Base-by-base conservation (phyloP, 108 stramenopile genomes). In the Skeletonema grethae region DNA sequence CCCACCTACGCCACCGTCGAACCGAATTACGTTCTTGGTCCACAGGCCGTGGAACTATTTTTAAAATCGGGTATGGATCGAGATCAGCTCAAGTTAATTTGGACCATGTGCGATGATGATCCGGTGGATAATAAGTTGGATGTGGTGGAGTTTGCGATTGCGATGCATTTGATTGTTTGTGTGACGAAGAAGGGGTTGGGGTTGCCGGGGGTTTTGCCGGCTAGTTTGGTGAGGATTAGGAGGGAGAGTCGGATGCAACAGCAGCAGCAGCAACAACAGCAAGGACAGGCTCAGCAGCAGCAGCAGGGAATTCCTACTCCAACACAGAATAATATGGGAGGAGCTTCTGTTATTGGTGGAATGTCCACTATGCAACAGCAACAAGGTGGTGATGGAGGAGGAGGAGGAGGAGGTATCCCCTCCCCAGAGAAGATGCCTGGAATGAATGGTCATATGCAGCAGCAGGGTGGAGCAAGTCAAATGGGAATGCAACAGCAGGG, bases 131-230 rank as follows among this genome's bases (percentile, higher is more conserved):
- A 96, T 75, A 87, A 90, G 38, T 85, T 95, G 78, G 93, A 91
- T 69, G 76, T 69, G 57, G 48, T 89, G 38, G 97, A 97, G 67
- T 98, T 98, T 78, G 94, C 90, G 65, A 78, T 97, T 12, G 96
- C 95, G 1, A 98, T 97, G 97, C 97, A 98, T 77, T 78, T 98
- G 70, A 97, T 98, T 79, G 97, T 97, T 12, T 97, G 97, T 68
- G 72, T 97, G 48, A 89, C 87, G 66, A 93, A 89, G 70, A 93
- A 93, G 81, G 88, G 88, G 57, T 70, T 95, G 69, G 83, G 85
- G 0, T 50, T 83, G 57, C 94, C 94, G 9, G 69, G 58, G 1
- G n/a, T 61, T 2, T 77, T 95, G 68, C 94, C 94, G 11, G 57
- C 56, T 25, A 88, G 86, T 43, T 70, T 95, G 38, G 69, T 29